Base-by-base conservation (phyloP, 2,329 filamentous ascomycete species). In the Pseudonectria foliicola region DNA sequence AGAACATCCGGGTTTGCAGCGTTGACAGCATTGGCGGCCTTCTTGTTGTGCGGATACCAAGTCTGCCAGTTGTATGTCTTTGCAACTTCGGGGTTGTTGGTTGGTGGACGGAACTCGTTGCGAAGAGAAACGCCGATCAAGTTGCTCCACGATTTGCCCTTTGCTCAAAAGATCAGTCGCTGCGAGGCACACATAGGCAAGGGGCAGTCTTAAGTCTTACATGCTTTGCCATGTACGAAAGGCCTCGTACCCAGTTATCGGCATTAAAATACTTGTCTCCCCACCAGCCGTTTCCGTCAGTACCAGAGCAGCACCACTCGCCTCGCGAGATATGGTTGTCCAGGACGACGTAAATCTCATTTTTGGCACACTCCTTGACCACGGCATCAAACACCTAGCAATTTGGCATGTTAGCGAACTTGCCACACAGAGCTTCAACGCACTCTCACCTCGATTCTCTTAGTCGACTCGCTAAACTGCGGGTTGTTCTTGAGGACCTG, bases 311-410 rank as follows among this genome's bases (percentile, higher is more conserved):
- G 50, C 75, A 80, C 75, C 76, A 80, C 35, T 62, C 61, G 3
- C 64, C 76, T 30, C 62, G 66, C 8, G 72, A 77, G 42, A 80
- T 70, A 52, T 80, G 76, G 49, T 80, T 79, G 53, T 80, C 75
- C 0, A 79, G 60, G 42, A 77, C 71, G 5, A 80, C 60, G 43
- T 75, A 74, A 34, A 80, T 68, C 12, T 73, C 49, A 44, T 77
- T 74, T 15, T 61, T 66, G 0, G 67, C 60, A 23, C 71, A 68
- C 48, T 80, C 77, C 1, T 65, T 69, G 1, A 75, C 77, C 4
- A 82, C 69, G 3, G 75, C 75, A 47, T 82, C 77, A 49, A 73
- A 82, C 0, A 49, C 31, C 55, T 48, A 7, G 4, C 2, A 12
- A 12, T 8, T 13, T 6, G 7, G 21, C 3, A 3, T 11, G 14